Evolutionary conservation across 495 filamentous ascomycete genomes (phyloP).

Genomic region (Aspergillus bertholletiae): DNA sequence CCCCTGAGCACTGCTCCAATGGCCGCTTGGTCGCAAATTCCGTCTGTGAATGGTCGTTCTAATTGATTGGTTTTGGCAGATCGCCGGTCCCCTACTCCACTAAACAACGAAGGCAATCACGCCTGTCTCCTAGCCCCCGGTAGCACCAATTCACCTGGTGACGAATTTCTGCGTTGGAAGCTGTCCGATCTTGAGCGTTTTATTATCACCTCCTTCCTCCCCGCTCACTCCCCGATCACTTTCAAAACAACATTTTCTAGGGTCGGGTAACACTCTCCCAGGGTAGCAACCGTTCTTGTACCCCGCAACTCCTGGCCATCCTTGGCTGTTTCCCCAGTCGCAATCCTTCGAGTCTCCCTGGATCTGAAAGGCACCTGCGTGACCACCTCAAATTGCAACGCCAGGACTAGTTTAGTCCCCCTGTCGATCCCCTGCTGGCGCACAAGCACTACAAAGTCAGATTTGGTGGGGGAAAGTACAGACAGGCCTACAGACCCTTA

Average conservation of each 20-base stretch:
- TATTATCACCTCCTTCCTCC: neutral
- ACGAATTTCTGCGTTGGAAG: neutral
- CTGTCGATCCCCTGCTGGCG: slow-evolving; percentile 21
- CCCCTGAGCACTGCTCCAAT: slow-evolving; percentile 17
- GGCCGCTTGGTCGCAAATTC: slow-evolving; percentile 9
- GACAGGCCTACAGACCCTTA: neutral
- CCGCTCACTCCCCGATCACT: no score
- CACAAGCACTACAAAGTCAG: slow-evolving; percentile 1
- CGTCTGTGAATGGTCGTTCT: slow-evolving; percentile 19
- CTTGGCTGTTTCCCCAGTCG: neutral
- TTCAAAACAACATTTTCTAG: no score
- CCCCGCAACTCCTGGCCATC: neutral
- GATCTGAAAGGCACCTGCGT: neutral
- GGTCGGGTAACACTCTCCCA: neutral
- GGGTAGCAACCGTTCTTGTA: neutral
- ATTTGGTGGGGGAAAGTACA: slow-evolving; percentile 5
- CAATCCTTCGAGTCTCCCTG: neutral
- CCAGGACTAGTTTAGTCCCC: slow-evolving; percentile 11
- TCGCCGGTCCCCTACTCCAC: slow-evolving; percentile 24
- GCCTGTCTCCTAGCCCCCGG: slow-evolving; percentile 2
- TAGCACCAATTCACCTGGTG: neutral
- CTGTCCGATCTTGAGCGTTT: neutral
- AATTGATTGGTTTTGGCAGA: slow-evolving; percentile 28
- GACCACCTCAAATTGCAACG: neutral
- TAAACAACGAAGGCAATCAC: slow-evolving; percentile 22